Percentiles rank a stretch among this genome's conserved stretches.
These are phyloP conservation scores for Thuja plicata DNA, from an alignment of 83 land plant genomes.

Conservation along the genomic window DNA sequence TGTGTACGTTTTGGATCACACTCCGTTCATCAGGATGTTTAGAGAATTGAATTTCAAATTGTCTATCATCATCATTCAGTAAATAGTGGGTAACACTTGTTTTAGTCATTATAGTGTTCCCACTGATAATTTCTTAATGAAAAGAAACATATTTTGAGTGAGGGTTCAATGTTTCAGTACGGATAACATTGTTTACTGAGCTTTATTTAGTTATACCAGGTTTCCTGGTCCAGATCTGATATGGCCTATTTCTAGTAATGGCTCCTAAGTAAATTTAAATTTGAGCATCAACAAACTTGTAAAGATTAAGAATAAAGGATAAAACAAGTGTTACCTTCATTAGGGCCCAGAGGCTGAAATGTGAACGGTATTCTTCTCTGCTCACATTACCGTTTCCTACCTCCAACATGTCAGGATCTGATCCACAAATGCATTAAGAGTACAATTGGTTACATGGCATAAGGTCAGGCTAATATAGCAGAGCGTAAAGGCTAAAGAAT, in stretches of 20 bases:
- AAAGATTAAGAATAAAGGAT: neutral
- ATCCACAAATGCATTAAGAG: slow-evolving; percentile 3
- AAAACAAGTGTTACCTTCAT: slow-evolving; percentile 22
- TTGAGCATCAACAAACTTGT: neutral
- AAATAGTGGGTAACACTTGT: neutral
- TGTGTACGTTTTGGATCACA: no score
- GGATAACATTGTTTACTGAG: neutral
- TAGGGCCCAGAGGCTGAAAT: slow-evolving; percentile 43
- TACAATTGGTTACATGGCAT: neutral
- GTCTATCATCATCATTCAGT: neutral
- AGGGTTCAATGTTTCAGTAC: neutral
- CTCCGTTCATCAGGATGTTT: no score
- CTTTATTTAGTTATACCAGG: neutral
- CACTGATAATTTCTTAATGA: neutral
- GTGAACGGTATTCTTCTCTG: slow-evolving; percentile 23
- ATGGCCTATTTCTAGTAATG: neutral
- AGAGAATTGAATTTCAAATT: neutral
- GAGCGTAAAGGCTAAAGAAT: neutral
- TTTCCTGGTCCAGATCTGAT: neutral
- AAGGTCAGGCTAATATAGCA: neutral
- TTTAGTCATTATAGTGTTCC: neutral
- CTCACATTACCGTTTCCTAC: slow-evolving; percentile 42
- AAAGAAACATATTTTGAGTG: neutral
- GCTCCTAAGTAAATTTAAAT: neutral
- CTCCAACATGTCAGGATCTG: slow-evolving; percentile 54